A percentile compares a stretch with the other conserved stretches of the same genome.
phyloP scores from a whole-genome alignment of 2,329 filamentous ascomycete genomes.

The Aspergillus terreus region DNA sequence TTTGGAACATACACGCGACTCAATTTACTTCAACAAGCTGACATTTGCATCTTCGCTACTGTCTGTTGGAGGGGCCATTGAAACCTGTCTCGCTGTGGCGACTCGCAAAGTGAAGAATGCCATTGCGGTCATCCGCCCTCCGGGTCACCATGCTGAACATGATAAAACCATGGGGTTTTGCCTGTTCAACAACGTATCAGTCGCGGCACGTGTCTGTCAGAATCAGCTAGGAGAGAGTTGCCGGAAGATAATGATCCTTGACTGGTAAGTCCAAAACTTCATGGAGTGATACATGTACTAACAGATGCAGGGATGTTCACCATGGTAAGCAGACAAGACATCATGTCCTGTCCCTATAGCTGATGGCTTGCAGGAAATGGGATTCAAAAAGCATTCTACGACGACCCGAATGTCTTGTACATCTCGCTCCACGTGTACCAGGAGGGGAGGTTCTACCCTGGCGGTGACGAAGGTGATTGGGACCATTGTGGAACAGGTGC shows the following conservation, averaged over 20 bases:
- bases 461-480: slow-evolving; percentile 55
- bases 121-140: slow-evolving; percentile 90
- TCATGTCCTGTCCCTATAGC: neutral
- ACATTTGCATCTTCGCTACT: slow-evolving; percentile 78
- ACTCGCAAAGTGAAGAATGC: slow-evolving; percentile 83
- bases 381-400: slow-evolving; percentile 92
- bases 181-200: slow-evolving; percentile 95
- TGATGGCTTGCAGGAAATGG: slow-evolving; percentile 66
- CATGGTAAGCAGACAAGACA: slow-evolving; percentile 45
- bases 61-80: slow-evolving; percentile 88
- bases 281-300: slow-evolving; percentile 10
- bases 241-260: slow-evolving; percentile 85
- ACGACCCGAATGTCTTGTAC: slow-evolving; percentile 91
- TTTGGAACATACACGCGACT: slow-evolving; percentile 67
- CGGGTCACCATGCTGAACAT: slow-evolving; percentile 90
- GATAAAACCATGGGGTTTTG: slow-evolving; percentile 90
- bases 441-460: slow-evolving; percentile 80
- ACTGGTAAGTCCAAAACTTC: slow-evolving; percentile 67
- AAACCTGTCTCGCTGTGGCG: slow-evolving; percentile 90
- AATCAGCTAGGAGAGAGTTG: slow-evolving; percentile 73
- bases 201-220: slow-evolving; percentile 86
- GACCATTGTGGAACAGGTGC: slow-evolving; percentile 56
- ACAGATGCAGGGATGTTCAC: slow-evolving; percentile 58
- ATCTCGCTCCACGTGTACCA: slow-evolving; percentile 90
- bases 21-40: slow-evolving; percentile 77